Conservation (phyloP, 257 asterid genomes). For the Fraxinus americana region DNA sequence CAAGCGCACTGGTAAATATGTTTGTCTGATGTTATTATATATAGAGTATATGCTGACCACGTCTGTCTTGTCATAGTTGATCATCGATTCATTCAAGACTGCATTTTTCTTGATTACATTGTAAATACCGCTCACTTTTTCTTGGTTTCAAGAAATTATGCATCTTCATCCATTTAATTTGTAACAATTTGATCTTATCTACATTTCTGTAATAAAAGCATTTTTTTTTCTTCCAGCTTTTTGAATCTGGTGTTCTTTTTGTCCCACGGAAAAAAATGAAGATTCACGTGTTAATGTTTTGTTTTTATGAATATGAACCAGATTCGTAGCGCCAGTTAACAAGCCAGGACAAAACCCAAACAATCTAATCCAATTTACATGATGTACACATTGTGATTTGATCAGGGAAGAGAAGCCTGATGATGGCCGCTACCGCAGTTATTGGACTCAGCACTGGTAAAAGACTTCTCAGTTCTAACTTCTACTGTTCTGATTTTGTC, state of each 20-base stretch:
- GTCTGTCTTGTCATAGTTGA: not conserved
- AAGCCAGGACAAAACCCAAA: not conserved
- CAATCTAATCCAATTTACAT: not conserved
- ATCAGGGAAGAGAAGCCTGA: slow-evolving; percentile 19
- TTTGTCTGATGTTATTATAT: too few relatives aligned
- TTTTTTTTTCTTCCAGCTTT: too few relatives aligned
- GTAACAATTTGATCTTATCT: not conserved
- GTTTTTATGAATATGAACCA: not conserved
- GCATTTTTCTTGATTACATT: not conserved
- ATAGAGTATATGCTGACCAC: not conserved
- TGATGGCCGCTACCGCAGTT: slow-evolving; percentile 78
- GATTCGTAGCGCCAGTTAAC: not conserved
- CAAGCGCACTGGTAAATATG: too few relatives aligned
- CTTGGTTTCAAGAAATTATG: too few relatives aligned
- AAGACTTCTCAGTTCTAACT: slow-evolving; percentile 61
- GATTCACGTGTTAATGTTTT: not conserved
- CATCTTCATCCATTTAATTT: not conserved
- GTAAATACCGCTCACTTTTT: not conserved
- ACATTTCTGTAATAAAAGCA: too few relatives aligned
- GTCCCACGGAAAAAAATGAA: too few relatives aligned
- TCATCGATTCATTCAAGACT: not conserved
- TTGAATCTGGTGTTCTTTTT: too few relatives aligned
- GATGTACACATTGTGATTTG: not conserved
- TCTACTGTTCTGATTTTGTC: slow-evolving; percentile 55
- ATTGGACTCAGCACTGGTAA: slow-evolving; percentile 75